A percentile compares a stretch with the other conserved stretches of the same genome.
phyloP scores from a whole-genome alignment of 805 yeast genomes.

The Kuraishia ogatae region DNA sequence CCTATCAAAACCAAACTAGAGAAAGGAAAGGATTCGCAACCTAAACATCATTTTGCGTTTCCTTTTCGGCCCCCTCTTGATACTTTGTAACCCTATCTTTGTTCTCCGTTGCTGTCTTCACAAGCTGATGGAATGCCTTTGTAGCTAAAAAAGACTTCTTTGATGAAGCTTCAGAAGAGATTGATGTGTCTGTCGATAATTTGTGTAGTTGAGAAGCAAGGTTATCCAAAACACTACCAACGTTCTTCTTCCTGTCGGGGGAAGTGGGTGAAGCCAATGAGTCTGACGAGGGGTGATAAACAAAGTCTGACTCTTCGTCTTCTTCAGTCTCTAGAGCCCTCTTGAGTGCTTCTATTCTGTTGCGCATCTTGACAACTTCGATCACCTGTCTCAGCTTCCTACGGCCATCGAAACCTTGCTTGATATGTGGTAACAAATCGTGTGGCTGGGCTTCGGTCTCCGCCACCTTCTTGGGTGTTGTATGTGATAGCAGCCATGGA shows the following conservation, averaged over 20 bases:
- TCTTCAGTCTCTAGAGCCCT: neutral
- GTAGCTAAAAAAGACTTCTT: neutral
- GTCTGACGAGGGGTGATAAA: neutral
- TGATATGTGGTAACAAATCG: conserved; percentile 70
- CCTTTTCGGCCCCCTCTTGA: neutral
- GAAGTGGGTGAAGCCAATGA: neutral
- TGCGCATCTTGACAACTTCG: conserved; percentile 74
- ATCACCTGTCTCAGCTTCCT: conserved; percentile 78
- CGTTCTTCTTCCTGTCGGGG: neutral
- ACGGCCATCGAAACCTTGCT: conserved; percentile 77
- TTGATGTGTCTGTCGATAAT: neutral
- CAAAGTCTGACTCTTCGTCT: neutral
- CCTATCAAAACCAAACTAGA: no score
- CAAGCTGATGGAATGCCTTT: conserved; percentile 3
- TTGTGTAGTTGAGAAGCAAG: neutral
- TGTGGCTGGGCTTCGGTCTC: conserved; percentile 23
- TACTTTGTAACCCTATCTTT: conserved; percentile 2
- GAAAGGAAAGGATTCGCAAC: no score
- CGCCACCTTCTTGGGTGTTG: neutral
- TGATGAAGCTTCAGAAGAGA: neutral
- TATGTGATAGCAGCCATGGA: conserved; percentile 56
- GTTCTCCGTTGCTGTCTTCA: conserved; percentile 3
- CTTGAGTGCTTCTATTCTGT: conserved; percentile 67
- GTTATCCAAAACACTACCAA: neutral
- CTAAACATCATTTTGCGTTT: neutral